Conservation (phyloP, 1,139 yeast genomes). For the Kluyveromyces sp. region DNA sequence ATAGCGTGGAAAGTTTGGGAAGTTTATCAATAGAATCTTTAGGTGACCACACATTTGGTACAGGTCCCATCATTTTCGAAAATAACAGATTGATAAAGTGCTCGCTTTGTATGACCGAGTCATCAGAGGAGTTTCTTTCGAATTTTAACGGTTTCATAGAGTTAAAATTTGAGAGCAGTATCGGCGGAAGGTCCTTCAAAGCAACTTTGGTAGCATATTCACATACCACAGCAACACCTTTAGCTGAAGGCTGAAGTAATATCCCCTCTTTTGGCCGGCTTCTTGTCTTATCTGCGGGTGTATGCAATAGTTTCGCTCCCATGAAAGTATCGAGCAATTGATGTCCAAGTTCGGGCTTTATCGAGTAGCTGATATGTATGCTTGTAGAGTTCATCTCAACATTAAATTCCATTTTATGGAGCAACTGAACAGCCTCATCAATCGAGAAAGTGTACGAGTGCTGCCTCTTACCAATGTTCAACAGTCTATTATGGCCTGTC, state of each 20-base stretch:
- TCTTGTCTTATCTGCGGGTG: constrained; percentile 68
- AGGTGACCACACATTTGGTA: constrained; percentile 67
- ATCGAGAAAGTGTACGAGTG: constrained; percentile 50
- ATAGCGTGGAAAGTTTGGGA: constrained; percentile 31
- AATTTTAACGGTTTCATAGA: constrained; percentile 65
- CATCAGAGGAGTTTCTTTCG: constrained; percentile 58
- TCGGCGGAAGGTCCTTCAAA: constrained; percentile 39
- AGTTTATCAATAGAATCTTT: constrained; percentile 39
- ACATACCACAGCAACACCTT: constrained; percentile 69
- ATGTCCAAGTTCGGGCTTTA: constrained; percentile 47
- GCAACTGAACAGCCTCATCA: constrained; percentile 44
- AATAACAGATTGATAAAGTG: constrained; percentile 62
- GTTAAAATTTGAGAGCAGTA: constrained; percentile 52
- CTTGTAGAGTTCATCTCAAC: constrained; percentile 46
- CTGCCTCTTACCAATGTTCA: constrained; percentile 21
- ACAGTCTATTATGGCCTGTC: constrained; percentile 17
- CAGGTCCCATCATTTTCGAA: constrained; percentile 53
- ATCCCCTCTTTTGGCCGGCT: constrained; percentile 38
- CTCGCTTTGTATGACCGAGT: constrained; percentile 57
- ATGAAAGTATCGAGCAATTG: constrained; percentile 50
- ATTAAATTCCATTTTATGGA: constrained; percentile 45
- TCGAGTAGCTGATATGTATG: constrained; percentile 54
- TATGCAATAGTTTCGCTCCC: constrained; percentile 63
- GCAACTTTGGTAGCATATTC: constrained; percentile 56
- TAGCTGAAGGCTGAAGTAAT: constrained; percentile 79